Evolutionary conservation across 2,329 filamentous ascomycete species (phyloP), one percentile per base, ranked within the genome.

Genomic region (Ophiostoma sp.): DNA sequence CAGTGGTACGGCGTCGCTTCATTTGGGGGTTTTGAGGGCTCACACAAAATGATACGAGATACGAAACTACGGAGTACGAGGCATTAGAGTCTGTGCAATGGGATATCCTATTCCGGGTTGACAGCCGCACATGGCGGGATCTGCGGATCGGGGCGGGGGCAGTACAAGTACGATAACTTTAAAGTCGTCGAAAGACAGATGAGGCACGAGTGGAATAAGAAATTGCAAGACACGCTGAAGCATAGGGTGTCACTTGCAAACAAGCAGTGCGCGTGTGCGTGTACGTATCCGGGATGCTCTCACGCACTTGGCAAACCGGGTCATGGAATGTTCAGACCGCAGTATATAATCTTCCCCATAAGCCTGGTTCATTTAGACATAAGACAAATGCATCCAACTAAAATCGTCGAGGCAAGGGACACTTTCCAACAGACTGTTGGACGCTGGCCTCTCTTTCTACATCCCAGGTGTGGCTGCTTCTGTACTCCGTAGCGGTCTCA

Each of bases 81-180:
- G 12, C 18, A 27, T 27, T 27, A 27, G 9, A 11, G 27, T 55
- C 49, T 11, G 27, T 27, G 27, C 27, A 27, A 27, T 27, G 27
- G 27, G 27, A 27, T 18, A 42, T 18, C 38, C 12, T 11, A 9
- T 16, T 63, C 16, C 60, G 14, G 9, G 40, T 27, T 12, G 5
- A 41, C 40, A 41, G 60, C 60, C 60, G 60, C 60, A 63, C 60
- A 63, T 44, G 60, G 60, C 40, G 60, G 60, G 9, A 42, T 63
- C 16, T 41, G 60, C 60, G 40, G 60, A 27, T 44, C 60, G 40
- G 60, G 16, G 58, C 58, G 38, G 40, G 36, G 60, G 14, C n/a
- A 18, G 16, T 40, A 63, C 60, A 42, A n/a, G 60, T n/a, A 38
- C 14, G 58, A 40, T 40, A 18, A 41, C 3, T 62, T 41, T 14